Evolutionary conservation across 1,284 basidiomycete genomes (phyloP).

Genomic region (Cutaneotrichosporon sp.): DNA sequence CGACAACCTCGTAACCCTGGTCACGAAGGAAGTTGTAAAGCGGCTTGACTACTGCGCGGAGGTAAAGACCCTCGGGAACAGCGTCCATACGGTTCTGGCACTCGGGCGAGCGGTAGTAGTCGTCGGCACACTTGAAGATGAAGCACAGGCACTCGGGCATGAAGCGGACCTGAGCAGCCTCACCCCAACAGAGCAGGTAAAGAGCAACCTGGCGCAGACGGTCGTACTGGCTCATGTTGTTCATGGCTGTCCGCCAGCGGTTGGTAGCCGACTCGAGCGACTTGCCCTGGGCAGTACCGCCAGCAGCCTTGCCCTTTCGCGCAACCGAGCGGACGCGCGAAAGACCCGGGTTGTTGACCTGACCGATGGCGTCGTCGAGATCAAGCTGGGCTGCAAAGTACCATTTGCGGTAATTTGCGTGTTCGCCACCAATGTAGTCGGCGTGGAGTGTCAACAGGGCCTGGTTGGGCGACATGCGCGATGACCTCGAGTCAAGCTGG

Average conservation of each 20-base stretch:
- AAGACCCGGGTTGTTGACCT: constrained; percentile 84
- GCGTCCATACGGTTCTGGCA: constrained; percentile 91
- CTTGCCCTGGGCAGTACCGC: constrained; percentile 61
- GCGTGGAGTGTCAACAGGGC: constrained; percentile 92
- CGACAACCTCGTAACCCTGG: constrained; percentile 94
- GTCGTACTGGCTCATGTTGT: constrained; percentile 98
- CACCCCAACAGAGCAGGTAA: constrained; percentile 95
- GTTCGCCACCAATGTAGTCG: constrained; percentile 96
- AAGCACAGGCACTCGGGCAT: constrained; percentile 95
- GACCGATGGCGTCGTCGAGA: constrained; percentile 94
- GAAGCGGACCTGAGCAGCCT: constrained; percentile 98
- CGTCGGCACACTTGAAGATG: constrained; percentile 99
- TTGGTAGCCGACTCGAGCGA: constrained; percentile 80
- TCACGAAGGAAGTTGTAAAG: constrained; percentile 97
- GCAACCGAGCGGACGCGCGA: constrained; percentile 78
- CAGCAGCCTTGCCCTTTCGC: constrained; percentile 49
- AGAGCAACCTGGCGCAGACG: constrained; percentile 93
- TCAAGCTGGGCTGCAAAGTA: constrained; percentile 99
- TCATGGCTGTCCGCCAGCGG: constrained; percentile 97
- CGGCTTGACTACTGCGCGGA: constrained; percentile 86
- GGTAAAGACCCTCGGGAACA: constrained; percentile 90
- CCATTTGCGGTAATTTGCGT: constrained; percentile 97
- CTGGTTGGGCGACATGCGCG: constrained; percentile 96
- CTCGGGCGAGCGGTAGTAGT: constrained; percentile 98
- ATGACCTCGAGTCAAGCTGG: constrained; percentile 88